Conservation (phyloP, 1,284 basidiomycete species). For the Microbotryomycetes sp. region DNA sequence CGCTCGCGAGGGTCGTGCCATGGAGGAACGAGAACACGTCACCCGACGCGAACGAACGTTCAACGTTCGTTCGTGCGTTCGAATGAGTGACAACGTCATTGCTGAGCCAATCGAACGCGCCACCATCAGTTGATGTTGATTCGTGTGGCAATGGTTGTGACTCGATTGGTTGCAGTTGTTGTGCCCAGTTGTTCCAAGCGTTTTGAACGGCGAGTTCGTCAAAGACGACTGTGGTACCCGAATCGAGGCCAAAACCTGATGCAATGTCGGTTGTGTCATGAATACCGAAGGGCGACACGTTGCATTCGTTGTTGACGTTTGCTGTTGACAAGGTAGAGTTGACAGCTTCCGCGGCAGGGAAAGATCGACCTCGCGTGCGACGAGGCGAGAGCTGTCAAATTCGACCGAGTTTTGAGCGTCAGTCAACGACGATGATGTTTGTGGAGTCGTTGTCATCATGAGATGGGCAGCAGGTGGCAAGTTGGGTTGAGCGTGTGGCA, state of each 20-base stretch:
- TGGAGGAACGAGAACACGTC: slow-evolving; percentile 25
- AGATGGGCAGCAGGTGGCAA: neutral
- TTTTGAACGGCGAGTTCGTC: slow-evolving; percentile 4
- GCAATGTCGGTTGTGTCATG: slow-evolving; percentile 16
- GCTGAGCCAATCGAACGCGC: too few species aligned
- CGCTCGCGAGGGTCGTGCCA: neutral
- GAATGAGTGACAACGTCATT: too few species aligned
- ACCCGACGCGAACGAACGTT: neutral
- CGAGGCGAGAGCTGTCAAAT: slow-evolving; percentile 26
- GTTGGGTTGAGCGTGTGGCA: neutral
- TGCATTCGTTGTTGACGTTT: neutral
- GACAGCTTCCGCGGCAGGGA: slow-evolving; percentile 33
- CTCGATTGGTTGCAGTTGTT: too few species aligned
- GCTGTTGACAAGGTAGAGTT: neutral
- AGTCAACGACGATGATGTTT: slow-evolving; percentile 2
- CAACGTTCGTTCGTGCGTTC: too few species aligned
- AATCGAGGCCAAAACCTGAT: slow-evolving; percentile 26
- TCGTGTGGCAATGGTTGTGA: too few species aligned
- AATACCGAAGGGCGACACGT: neutral
- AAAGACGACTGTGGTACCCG: neutral
- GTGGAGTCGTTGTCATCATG: neutral
- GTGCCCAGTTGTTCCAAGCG: slow-evolving; percentile 24
- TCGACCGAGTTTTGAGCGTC: neutral
- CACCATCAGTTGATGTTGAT: too few species aligned
- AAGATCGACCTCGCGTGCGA: slow-evolving; percentile 29